These are phyloP conservation scores for Candida lessepsii DNA, from an alignment of 805 yeast genomes.

Conservation along the genomic window DNA sequence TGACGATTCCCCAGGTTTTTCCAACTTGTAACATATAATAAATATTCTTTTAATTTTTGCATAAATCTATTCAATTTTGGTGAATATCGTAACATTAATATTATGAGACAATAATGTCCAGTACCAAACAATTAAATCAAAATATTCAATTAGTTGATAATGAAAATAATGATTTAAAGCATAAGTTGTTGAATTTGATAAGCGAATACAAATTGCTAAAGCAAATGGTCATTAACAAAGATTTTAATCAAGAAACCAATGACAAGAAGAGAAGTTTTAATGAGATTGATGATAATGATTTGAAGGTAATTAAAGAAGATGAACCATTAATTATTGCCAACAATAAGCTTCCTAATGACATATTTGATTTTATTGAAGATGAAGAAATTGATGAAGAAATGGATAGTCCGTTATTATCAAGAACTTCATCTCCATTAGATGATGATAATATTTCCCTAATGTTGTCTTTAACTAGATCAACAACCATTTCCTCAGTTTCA, in stretches of 20 bases:
- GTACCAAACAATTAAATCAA: conserved; percentile 5
- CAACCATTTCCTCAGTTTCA: conserved; percentile 34
- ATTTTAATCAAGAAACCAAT: conserved; percentile 3
- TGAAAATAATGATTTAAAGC: conserved; percentile 37
- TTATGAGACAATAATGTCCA: conserved; percentile 10
- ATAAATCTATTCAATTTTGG: background rate
- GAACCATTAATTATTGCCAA: conserved; percentile 3
- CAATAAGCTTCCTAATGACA: conserved; percentile 3
- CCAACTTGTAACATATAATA: background rate
- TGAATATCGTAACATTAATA: conserved; percentile 1
- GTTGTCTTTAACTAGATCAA: conserved; percentile 41
- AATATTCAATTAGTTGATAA: conserved; percentile 20
- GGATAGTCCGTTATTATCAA: conserved; percentile 30
- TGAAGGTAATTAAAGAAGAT: conserved; percentile 4
- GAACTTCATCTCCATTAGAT: conserved; percentile 39
- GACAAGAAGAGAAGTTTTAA: conserved; percentile 7
- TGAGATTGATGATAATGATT: conserved; percentile 9
- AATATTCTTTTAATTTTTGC: background rate
- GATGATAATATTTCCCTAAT: conserved; percentile 33
- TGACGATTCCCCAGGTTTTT: conserved; percentile 4
- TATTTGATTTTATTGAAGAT: conserved; percentile 14
- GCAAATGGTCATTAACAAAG: conserved; percentile 22
- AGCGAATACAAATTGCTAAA: conserved; percentile 40
- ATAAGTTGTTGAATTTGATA: conserved; percentile 34
- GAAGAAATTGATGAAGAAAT: conserved; percentile 17